A percentile compares a stretch with the other conserved stretches of the same genome.
These are phyloP conservation scores for Grifola frondosa DNA, from an alignment of 1,284 basidiomycete species.

Conservation along the genomic window DNA sequence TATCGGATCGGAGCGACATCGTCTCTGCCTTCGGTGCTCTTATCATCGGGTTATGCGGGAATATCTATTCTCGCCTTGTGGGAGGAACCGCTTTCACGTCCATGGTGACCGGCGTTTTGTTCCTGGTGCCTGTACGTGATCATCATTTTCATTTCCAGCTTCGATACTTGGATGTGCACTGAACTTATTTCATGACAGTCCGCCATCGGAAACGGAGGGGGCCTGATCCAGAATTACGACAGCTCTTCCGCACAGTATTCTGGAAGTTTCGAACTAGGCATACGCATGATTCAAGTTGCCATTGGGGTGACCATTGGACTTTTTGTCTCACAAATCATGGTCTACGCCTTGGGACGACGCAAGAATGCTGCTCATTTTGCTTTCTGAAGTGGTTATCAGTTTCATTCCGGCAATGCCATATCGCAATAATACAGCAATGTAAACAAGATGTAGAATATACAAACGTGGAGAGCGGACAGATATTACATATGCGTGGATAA, in stretches of 20 bases:
- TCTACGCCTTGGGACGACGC: slow-evolving; percentile 73
- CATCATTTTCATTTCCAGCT: background rate
- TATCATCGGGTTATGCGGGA: slow-evolving; percentile 78
- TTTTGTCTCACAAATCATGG: slow-evolving; percentile 76
- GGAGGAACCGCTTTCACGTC: slow-evolving; percentile 84
- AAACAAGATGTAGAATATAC: slow-evolving; percentile 13
- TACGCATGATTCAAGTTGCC: slow-evolving; percentile 84
- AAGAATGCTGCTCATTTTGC: slow-evolving; percentile 77
- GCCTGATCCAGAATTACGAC: slow-evolving; percentile 68
- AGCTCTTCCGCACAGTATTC: slow-evolving; percentile 68
- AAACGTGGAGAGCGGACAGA: background rate
- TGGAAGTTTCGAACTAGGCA: slow-evolving; percentile 63
- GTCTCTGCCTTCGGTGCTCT: slow-evolving; percentile 80
- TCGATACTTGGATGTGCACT: background rate
- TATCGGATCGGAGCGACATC: slow-evolving; percentile 47
- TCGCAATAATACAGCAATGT: slow-evolving; percentile 11
- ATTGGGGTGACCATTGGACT: slow-evolving; percentile 84
- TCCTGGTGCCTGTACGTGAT: slow-evolving; percentile 72
- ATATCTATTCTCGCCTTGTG: slow-evolving; percentile 75
- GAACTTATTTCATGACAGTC: slow-evolving; percentile 48
- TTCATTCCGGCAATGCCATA: too few relatives aligned
- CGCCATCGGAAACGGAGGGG: slow-evolving; percentile 83
- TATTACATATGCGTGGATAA: slow-evolving; percentile 18
- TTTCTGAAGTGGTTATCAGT: slow-evolving; percentile 44
- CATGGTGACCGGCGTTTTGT: slow-evolving; percentile 86